A percentile compares a stretch with the other conserved stretches of the same genome.
These are phyloP conservation scores for Ramalina intermedia DNA, from an alignment of 495 filamentous ascomycete genomes.

Conservation along the genomic window DNA sequence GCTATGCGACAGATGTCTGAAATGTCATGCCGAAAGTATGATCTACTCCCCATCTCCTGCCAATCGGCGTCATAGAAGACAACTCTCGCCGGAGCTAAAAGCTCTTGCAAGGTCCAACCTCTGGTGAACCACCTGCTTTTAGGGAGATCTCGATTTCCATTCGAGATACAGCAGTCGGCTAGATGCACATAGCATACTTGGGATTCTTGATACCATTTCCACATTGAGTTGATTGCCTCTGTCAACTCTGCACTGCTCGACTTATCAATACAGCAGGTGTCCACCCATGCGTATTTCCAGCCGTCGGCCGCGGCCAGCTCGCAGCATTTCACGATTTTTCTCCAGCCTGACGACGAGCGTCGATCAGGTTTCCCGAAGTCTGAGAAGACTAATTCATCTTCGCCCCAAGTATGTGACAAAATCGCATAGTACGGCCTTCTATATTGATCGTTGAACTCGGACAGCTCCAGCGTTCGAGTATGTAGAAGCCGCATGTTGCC, in stretches of 20 bases:
- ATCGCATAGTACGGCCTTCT: slow-evolving; percentile 11
- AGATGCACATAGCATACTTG: slow-evolving; percentile 20
- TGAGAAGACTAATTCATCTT: slow-evolving; percentile 6
- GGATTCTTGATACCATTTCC: slow-evolving; percentile 17
- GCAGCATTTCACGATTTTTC: slow-evolving; percentile 20
- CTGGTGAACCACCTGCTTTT: slow-evolving; percentile 24
- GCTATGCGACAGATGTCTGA: slow-evolving; percentile 19
- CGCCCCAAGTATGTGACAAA: slow-evolving; percentile 9
- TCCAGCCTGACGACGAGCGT: slow-evolving; percentile 10
- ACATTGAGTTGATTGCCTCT: slow-evolving; percentile 24
- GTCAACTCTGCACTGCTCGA: slow-evolving; percentile 24
- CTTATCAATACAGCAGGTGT: slow-evolving; percentile 30
- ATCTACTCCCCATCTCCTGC: slow-evolving; percentile 18
- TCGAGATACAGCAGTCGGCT: not conserved
- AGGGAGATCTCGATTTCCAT: not conserved
- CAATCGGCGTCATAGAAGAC: slow-evolving; percentile 21
- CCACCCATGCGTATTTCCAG: slow-evolving; percentile 23
- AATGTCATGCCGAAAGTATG: not conserved
- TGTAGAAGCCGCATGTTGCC: slow-evolving; percentile 6
- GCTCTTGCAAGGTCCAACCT: slow-evolving; percentile 31
- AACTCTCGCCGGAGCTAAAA: slow-evolving; percentile 20
- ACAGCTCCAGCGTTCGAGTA: slow-evolving; percentile 1
- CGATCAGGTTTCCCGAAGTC: not conserved
- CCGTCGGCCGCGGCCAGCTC: slow-evolving; percentile 16
- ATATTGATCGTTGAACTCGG: not conserved